phyloP scores from a whole-genome alignment of 768 basidiomycete genomes.

The Hortiboletus campestris region DNA sequence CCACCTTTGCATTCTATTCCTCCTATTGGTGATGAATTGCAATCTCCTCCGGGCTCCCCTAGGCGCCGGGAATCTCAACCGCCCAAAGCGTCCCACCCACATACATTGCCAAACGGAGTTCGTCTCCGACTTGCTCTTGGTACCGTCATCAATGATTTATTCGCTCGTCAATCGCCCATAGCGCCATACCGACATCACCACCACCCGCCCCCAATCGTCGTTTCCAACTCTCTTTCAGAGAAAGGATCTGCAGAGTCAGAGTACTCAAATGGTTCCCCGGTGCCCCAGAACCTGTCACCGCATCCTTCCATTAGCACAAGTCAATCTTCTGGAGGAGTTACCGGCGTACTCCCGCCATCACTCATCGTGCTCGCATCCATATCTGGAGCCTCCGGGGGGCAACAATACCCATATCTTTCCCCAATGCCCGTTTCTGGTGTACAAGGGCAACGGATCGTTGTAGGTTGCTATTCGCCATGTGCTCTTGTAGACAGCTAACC shows the following conservation, averaged over 20 bases:
- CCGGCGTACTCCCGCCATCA: conserved; percentile 30
- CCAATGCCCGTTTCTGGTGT: background rate
- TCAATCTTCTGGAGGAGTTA: conserved; percentile 14
- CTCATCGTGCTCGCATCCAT: conserved; percentile 29
- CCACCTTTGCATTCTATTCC: conserved; percentile 57
- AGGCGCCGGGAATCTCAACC: conserved; percentile 30
- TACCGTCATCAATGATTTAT: conserved; percentile 79
- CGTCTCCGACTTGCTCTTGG: conserved; percentile 72
- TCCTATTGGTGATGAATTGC: conserved; percentile 46
- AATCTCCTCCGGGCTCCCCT: conserved; percentile 53
- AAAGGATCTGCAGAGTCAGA: conserved; percentile 23
- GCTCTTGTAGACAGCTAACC: background rate
- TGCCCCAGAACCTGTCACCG: conserved; percentile 20
- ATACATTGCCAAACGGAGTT: conserved; percentile 77
- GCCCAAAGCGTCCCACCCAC: conserved; percentile 44
- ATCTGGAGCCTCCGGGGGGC: conserved; percentile 18
- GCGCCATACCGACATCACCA: conserved; percentile 35
- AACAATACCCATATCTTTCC: conserved; percentile 7
- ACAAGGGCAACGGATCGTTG: conserved; percentile 11
- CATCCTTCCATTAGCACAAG: conserved; percentile 24
- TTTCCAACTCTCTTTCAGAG: conserved; percentile 27
- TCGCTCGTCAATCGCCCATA: conserved; percentile 63
- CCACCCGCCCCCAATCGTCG: conserved; percentile 35
- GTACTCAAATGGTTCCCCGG: conserved; percentile 25
- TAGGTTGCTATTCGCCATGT: conserved; percentile 5